A percentile compares a stretch with the other conserved stretches of the same genome.
These are phyloP conservation scores for Cardiosporidium cionae DNA, from an alignment of 169 alveolate genomes.

Conservation along the genomic window DNA sequence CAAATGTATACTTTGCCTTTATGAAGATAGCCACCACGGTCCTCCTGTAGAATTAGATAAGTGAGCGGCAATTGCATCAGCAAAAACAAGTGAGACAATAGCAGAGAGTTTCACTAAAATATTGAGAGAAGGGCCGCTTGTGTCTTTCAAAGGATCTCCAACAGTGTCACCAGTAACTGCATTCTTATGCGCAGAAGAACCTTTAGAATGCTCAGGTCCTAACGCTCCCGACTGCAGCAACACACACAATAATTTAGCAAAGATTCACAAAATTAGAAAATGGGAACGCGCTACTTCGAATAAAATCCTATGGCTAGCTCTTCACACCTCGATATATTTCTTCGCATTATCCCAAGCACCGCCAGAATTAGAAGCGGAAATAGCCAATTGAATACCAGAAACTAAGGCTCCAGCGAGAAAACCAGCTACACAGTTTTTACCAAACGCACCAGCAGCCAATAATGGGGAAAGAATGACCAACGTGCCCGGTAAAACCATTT, in stretches of 20 bases:
- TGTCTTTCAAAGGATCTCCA: constrained; percentile 91
- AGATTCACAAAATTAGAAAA: neutral
- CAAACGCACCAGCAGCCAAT: constrained; percentile 60
- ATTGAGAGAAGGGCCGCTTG: constrained; percentile 83
- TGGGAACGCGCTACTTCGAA: neutral
- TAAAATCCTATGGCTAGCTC: too few species aligned
- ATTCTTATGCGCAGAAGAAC: constrained; percentile 63
- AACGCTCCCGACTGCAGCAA: constrained; percentile 48
- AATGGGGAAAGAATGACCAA: constrained; percentile 67
- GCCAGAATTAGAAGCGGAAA: constrained; percentile 73
- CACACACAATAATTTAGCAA: neutral
- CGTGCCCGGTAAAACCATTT: constrained; percentile 76
- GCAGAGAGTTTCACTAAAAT: constrained; percentile 72
- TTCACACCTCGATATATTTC: constrained; percentile 70
- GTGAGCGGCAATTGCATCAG: constrained; percentile 44
- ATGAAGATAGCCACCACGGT: constrained; percentile 45
- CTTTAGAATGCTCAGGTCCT: constrained; percentile 45
- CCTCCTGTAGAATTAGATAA: constrained; percentile 52
- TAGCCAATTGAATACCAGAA: constrained; percentile 75
- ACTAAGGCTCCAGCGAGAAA: constrained; percentile 79
- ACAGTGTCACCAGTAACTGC: constrained; percentile 75
- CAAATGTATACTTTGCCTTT: neutral
- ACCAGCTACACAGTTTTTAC: constrained; percentile 78
- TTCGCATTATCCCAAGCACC: constrained; percentile 87
- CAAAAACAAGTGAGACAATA: constrained; percentile 69